Evolutionary conservation across 1,139 yeast genomes (phyloP), one percentile per base, ranked within the genome.

Genomic region (Lodderomyces oxycetoniae): DNA sequence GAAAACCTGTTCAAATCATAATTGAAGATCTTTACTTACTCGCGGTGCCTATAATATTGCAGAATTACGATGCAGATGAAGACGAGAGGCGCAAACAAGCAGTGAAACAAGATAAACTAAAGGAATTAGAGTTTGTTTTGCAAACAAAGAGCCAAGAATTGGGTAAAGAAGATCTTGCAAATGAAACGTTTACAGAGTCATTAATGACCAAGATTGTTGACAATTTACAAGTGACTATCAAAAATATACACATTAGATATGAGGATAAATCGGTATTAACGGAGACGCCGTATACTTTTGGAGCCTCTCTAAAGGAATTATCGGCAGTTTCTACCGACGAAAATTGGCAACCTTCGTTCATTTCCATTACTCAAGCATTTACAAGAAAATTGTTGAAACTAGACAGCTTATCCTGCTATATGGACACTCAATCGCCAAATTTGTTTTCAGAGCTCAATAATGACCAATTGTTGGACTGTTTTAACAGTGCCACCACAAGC

Each of bases 291-390:
- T 86, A 86, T 46, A 71, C 96, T 0, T 61, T 89, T 22, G 99
- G 99, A 6, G 48, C 87, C 14, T 82, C 94, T 0, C 68, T 93
- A 36, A 74, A 77, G 32, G 97, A 93, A 56, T 67, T 93, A 31
- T 87, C 96, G 0, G 98, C 96, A 0, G 83, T 87, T 0, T 86
- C 96, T 0, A 81, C 97, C 0, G 91, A 89, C 55, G 79, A 74
- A 20, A 63, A 74, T 24, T 93, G 98, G 98, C 60, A 70, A 14
- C 94, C 95, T 2, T 80, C 83, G 17, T 91, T 91, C 53, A 82
- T 91, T 27, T 75, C 91, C 5, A 79, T 82, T 22, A 70, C 86
- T 3, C 78, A 79, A 25, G 57, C 68, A 9, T 66, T 81, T 34
- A 79, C 96, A 1, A 76, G 86, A 48, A 93, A 93, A 53, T 64